These are phyloP conservation scores for Trametes cingulata DNA, from an alignment of 768 basidiomycete species.

Conservation along the genomic window DNA sequence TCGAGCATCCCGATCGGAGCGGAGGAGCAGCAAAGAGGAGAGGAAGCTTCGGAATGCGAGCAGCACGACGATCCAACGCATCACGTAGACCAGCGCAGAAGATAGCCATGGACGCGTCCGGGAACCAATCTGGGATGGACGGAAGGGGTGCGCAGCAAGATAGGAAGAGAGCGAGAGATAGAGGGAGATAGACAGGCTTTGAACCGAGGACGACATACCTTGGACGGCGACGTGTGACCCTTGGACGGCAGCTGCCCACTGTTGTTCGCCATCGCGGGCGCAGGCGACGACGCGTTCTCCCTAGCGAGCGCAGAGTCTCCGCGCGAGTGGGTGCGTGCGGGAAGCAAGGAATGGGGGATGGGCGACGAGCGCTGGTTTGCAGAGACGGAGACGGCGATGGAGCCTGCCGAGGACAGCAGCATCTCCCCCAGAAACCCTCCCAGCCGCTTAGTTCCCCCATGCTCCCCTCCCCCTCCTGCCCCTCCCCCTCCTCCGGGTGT, in stretches of 20 bases:
- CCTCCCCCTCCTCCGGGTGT: not conserved
- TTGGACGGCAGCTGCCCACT: constrained; percentile 23
- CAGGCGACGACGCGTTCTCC: constrained; percentile 28
- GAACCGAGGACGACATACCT: constrained; percentile 23
- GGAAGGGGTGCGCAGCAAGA: not conserved
- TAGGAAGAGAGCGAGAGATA: not conserved
- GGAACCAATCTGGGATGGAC: too few relatives aligned
- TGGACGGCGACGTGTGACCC: constrained; percentile 33
- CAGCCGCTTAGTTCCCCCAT: constrained; percentile 20
- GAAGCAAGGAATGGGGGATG: constrained; percentile 20
- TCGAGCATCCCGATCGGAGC: too few relatives aligned
- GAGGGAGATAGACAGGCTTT: not conserved
- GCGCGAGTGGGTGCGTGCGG: constrained; percentile 28
- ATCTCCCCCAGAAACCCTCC: constrained; percentile 23
- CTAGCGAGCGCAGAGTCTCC: constrained; percentile 28
- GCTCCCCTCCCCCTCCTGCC: too few relatives aligned
- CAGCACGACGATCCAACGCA: too few relatives aligned
- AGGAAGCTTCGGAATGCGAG: too few relatives aligned
- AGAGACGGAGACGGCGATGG: constrained; percentile 2
- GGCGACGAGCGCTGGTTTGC: constrained; percentile 20
- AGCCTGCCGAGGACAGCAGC: constrained; percentile 5
- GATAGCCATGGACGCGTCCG: too few relatives aligned
- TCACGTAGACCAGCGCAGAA: too few relatives aligned
- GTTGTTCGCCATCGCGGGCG: constrained; percentile 26
- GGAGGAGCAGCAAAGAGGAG: too few relatives aligned